Evolutionary conservation across 2,329 filamentous ascomycete genomes (phyloP).

Genomic region (Penicillium sp.): DNA sequence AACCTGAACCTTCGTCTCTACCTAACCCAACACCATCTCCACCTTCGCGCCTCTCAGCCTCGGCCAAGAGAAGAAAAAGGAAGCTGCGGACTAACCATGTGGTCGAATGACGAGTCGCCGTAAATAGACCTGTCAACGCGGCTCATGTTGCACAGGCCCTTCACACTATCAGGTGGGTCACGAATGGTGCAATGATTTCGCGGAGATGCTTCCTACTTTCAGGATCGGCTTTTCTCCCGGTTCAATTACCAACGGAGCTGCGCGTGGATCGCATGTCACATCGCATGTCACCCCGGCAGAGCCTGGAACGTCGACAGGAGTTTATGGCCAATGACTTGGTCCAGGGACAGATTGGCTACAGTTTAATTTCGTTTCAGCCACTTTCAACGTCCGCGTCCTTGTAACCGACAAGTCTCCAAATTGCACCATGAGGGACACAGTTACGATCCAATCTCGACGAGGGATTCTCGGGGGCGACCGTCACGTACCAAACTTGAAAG

Average conservation of each 20-base stretch:
- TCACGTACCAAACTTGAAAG: conserved; percentile 8
- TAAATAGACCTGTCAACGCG: conserved; percentile 19
- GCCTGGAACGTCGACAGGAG: not conserved
- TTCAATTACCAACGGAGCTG: conserved; percentile 5
- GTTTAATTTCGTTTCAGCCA: conserved; percentile 6
- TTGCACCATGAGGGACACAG: not conserved
- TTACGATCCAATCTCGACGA: not conserved
- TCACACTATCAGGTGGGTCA: not conserved
- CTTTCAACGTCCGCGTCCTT: conserved; percentile 6
- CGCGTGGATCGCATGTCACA: conserved; percentile 7
- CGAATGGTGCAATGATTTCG: conserved; percentile 3
- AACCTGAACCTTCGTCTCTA: not conserved
- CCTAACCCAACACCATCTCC: not conserved
- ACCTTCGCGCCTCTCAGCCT: conserved; percentile 2
- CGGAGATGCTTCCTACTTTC: conserved; percentile 10
- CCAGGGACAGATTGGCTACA: conserved; percentile 6
- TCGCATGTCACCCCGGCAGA: conserved; percentile 2
- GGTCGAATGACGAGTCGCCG: conserved; percentile 8
- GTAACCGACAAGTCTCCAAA: conserved; percentile 2
- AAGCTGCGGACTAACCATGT: conserved; percentile 2
- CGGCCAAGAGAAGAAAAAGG: conserved; percentile 12
- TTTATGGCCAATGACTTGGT: conserved; percentile 15
- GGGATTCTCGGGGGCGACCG: not conserved
- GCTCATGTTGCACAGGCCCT: conserved; percentile 10
- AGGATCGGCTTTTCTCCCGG: conserved; percentile 1